phyloP scores from a whole-genome alignment of 495 filamentous ascomycete species.

The Neurospora sp. region DNA sequence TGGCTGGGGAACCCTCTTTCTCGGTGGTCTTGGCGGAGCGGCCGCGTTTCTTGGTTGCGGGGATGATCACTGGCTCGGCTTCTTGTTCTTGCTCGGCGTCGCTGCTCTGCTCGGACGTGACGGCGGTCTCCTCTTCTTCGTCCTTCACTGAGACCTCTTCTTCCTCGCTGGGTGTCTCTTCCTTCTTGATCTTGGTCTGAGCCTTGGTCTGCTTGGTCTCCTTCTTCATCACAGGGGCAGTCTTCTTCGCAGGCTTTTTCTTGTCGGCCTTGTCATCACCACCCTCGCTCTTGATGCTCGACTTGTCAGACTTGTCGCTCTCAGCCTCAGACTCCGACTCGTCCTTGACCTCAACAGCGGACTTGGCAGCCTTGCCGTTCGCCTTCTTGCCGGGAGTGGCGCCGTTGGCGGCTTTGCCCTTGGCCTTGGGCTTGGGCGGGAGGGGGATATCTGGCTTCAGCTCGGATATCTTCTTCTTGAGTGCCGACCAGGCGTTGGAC shows the following conservation, averaged over 20 bases:
- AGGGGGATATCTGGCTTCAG: background rate
- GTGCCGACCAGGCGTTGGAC: constrained; percentile 2
- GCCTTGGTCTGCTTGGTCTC: background rate
- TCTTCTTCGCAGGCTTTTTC: background rate
- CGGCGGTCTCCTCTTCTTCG: background rate
- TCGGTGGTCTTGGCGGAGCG: background rate
- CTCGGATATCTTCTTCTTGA: constrained; percentile 4
- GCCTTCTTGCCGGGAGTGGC: background rate
- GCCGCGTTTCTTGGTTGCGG: background rate
- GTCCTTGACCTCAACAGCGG: background rate
- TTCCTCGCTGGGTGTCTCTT: background rate
- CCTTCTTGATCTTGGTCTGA: background rate
- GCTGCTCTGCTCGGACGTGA: background rate
- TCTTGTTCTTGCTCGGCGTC: background rate
- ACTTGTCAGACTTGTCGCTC: background rate
- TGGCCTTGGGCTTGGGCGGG: background rate
- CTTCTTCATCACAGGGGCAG: background rate
- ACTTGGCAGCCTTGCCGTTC: background rate
- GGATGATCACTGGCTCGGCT: background rate
- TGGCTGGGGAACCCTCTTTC: background rate
- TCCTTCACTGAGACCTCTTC: background rate
- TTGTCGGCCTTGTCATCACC: background rate
- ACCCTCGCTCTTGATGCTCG: background rate
- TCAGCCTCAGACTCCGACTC: background rate
- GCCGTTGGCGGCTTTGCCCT: background rate